phyloP scores from a whole-genome alignment of 2,329 filamentous ascomycete genomes.

The Penicillium sp. region DNA sequence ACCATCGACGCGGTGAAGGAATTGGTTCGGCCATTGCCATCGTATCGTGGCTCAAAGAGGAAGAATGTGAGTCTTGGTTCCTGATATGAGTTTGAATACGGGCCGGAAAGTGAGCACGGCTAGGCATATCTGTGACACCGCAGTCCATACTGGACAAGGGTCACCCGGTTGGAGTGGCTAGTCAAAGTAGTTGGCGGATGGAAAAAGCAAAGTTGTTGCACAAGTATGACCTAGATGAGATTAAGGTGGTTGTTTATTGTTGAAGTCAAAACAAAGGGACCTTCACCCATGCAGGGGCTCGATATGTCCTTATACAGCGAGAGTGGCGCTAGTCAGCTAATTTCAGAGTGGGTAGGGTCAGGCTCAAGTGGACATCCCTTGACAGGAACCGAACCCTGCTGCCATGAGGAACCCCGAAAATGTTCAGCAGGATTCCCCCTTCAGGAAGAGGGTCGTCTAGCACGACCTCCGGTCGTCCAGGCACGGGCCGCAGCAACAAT shows the following conservation, averaged over 20 bases:
- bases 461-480: slow-evolving; percentile 22
- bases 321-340: slow-evolving; percentile 19
- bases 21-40: slow-evolving; percentile 18
- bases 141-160: slow-evolving; percentile 37
- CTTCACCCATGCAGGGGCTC: slow-evolving; percentile 23
- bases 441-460: slow-evolving; percentile 29
- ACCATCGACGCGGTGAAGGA: slow-evolving; percentile 29
- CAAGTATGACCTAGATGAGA: slow-evolving; percentile 24
- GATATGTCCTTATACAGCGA: slow-evolving; percentile 35
- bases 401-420: slow-evolving; percentile 21
- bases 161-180: slow-evolving; percentile 11
- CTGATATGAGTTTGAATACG: slow-evolving; percentile 25
- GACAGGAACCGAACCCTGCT: slow-evolving; percentile 23
- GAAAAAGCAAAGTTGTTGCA: slow-evolving; percentile 25
- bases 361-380: slow-evolving; percentile 33
- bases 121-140: slow-evolving; percentile 25
- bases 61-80: slow-evolving; percentile 22
- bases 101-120: slow-evolving; percentile 23
- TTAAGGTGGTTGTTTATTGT: slow-evolving; percentile 14
- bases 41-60: slow-evolving; percentile 20
- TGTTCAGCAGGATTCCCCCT: slow-evolving; percentile 23
- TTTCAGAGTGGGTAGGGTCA: slow-evolving; percentile 22
- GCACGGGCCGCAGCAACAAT: slow-evolving; percentile 28
- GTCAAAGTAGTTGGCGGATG: slow-evolving; percentile 10
- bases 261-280: slow-evolving; percentile 19